These are phyloP conservation scores for Fusarium setosum DNA, from an alignment of 2,329 filamentous ascomycete genomes.

Conservation along the genomic window DNA sequence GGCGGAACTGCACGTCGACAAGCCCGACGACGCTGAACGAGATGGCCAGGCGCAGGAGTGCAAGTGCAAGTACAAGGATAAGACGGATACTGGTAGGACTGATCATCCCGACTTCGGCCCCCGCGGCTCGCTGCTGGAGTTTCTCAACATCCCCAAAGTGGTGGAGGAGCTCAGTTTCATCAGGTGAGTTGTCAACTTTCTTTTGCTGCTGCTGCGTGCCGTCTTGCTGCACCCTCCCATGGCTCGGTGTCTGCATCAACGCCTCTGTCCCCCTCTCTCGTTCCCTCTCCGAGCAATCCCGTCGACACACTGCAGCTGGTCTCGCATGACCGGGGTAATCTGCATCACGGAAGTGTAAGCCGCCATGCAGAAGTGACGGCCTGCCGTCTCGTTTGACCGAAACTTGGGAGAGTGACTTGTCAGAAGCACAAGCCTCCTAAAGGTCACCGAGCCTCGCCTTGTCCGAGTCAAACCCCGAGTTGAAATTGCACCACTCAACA, in stretches of 20 bases:
- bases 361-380: not conserved
- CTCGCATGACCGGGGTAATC: slow-evolving; percentile 1
- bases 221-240: not conserved
- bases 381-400: slow-evolving; percentile 6
- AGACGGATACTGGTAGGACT: slow-evolving; percentile 66
- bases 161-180: slow-evolving; percentile 79
- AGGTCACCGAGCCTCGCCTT: slow-evolving; percentile 10
- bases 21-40: slow-evolving; percentile 50
- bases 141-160: slow-evolving; percentile 67
- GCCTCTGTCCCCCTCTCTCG: not conserved
- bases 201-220: slow-evolving; percentile 1
- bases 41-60: slow-evolving; percentile 55
- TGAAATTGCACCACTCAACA: not conserved
- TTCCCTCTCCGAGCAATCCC: not conserved
- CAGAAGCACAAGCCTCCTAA: slow-evolving; percentile 2
- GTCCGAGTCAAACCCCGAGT: not conserved
- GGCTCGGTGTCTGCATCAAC: not conserved
- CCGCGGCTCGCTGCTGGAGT: slow-evolving; percentile 65
- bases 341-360: slow-evolving; percentile 6
- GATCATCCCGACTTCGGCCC: slow-evolving; percentile 72
- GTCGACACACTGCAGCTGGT: slow-evolving; percentile 11
- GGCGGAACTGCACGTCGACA: slow-evolving; percentile 85
- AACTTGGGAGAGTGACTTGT: slow-evolving; percentile 9
- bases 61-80: slow-evolving; percentile 69
- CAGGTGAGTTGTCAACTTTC: slow-evolving; percentile 62